Conservation (phyloP, 176 grass and related monocot species). For the Oropetium thomaeum region DNA sequence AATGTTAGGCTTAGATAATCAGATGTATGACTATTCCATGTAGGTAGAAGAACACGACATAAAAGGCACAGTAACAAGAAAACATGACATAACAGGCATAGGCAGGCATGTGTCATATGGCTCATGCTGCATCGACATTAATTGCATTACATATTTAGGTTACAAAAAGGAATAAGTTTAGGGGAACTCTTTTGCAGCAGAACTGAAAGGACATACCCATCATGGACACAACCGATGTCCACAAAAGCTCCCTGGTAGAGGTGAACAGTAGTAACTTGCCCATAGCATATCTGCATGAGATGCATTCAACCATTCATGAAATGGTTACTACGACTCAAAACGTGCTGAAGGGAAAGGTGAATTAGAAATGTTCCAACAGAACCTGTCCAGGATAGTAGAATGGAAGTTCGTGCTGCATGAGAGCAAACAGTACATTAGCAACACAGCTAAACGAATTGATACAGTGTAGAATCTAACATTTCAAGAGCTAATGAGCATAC, state of each 20-base stretch:
- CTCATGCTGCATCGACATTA: too few species aligned
- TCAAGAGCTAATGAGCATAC: constrained; percentile 50
- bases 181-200: neutral
- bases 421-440: constrained; percentile 41
- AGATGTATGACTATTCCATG: neutral
- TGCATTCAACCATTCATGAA: constrained; percentile 6
- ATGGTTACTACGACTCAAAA: constrained; percentile 7
- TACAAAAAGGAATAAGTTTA: neutral
- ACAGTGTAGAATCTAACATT: neutral
- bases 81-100: neutral
- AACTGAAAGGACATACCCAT: constrained; percentile 53
- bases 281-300: constrained; percentile 70
- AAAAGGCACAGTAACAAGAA: constrained; percentile 4
- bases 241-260: constrained; percentile 95
- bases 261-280: constrained; percentile 71
- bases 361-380: constrained; percentile 29
- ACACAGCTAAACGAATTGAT: neutral
- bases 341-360: constrained; percentile 8
- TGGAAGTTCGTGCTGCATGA: constrained; percentile 91
- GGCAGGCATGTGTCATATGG: neutral
- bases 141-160: neutral
- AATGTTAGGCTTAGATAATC: neutral
- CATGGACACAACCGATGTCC: constrained; percentile 83
- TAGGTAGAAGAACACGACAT: neutral
- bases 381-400: constrained; percentile 99